These are phyloP conservation scores for Prunus davidiana DNA, from an alignment of 306 rosid species.

Conservation along the genomic window DNA sequence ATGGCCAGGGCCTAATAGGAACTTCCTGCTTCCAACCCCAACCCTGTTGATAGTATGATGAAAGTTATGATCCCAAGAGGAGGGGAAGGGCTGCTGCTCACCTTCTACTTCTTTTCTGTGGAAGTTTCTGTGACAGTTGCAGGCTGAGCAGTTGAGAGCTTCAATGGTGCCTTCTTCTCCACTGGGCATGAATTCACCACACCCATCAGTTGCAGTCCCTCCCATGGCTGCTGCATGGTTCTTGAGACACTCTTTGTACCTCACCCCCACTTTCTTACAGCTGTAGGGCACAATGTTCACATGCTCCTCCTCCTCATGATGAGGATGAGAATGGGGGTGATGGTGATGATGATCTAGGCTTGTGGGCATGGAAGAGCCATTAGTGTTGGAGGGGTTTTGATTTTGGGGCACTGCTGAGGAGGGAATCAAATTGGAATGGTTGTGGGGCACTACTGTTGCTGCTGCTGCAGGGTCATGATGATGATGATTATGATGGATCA, in stretches of 20 bases:
- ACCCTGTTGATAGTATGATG: slow-evolving; percentile 14
- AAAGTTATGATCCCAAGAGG: slow-evolving; percentile 1
- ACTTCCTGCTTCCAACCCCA: slow-evolving; percentile 32
- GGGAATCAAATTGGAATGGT: slow-evolving; percentile 26
- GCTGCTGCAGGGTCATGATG: slow-evolving; percentile 23
- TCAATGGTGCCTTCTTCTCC: slow-evolving; percentile 80
- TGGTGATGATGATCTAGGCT: not conserved
- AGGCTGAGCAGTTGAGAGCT: slow-evolving; percentile 81
- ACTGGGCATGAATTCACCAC: slow-evolving; percentile 93
- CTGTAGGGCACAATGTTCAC: not conserved
- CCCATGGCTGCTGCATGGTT: slow-evolving; percentile 96
- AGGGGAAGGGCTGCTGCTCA: not conserved
- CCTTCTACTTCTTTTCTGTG: slow-evolving; percentile 72
- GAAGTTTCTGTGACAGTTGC: slow-evolving; percentile 89
- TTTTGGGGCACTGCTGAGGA: slow-evolving; percentile 19
- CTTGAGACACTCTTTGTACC: slow-evolving; percentile 79
- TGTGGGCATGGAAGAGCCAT: slow-evolving; percentile 13
- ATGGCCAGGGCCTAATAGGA: slow-evolving; percentile 35
- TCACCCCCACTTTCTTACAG: slow-evolving; percentile 13
- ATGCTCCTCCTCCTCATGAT: not conserved
- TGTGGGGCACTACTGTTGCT: slow-evolving; percentile 3
- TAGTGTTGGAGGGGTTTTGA: not conserved
- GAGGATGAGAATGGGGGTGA: not conserved
- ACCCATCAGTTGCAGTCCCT: slow-evolving; percentile 83
- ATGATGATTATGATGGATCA: slow-evolving; percentile 30